These are phyloP conservation scores for Stagonosporopsis cucurbitacearum DNA, from an alignment of 2,329 filamentous ascomycete genomes.

Conservation along the genomic window DNA sequence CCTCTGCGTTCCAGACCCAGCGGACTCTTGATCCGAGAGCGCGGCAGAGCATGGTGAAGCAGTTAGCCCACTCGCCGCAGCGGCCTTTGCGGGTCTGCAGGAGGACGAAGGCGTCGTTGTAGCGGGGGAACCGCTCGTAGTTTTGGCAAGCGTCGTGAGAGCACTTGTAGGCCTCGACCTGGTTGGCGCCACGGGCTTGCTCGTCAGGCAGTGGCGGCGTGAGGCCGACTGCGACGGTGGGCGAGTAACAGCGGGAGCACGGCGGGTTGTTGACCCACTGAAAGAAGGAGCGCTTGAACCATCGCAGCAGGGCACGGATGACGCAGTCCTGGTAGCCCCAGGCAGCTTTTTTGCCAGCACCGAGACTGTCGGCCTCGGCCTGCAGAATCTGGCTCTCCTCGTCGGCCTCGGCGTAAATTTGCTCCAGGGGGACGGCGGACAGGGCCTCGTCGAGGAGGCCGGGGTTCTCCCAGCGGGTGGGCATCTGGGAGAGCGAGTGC, in stretches of 20 bases:
- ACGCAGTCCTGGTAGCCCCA: constrained; percentile 99
- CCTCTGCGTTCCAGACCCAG: constrained; percentile 98
- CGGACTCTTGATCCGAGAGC: constrained; percentile 88
- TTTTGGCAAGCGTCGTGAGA: constrained; percentile 75
- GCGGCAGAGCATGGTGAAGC: constrained; percentile 97
- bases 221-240: constrained; percentile 83
- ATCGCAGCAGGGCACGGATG: constrained; percentile 85
- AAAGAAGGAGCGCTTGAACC: constrained; percentile 97
- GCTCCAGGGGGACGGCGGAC: constrained; percentile 82
- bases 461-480: constrained; percentile 94
- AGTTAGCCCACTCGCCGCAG: constrained; percentile 96
- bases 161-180: constrained; percentile 91
- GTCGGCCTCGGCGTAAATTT: constrained; percentile 92
- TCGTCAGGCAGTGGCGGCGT: constrained; percentile 87
- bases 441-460: constrained; percentile 92
- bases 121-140: constrained; percentile 89
- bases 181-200: constrained; percentile 81
- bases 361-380: constrained; percentile 87
- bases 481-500: constrained; percentile 83
- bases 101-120: constrained; percentile 92
- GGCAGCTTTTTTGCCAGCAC: constrained; percentile 77
- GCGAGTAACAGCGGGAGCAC: constrained; percentile 80
- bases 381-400: constrained; percentile 88
- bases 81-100: constrained; percentile 86
- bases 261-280: constrained; percentile 95